Evolutionary conservation across 2,329 filamentous ascomycete genomes (phyloP), one percentile per base, ranked within the genome.

Genomic region (Zymoseptoria crescenta): DNA sequence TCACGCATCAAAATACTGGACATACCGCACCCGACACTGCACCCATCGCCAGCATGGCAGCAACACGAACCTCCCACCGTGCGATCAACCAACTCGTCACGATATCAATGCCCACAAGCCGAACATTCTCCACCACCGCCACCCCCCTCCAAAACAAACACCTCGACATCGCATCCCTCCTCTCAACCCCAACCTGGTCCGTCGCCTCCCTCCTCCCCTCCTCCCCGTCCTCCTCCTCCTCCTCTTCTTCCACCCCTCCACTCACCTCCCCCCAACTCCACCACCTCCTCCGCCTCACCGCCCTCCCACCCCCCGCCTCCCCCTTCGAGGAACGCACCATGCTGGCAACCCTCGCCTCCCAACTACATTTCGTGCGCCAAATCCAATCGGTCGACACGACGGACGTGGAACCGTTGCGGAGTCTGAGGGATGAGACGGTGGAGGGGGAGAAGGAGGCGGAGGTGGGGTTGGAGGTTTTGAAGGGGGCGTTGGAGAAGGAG

Each of bases 281-380:
- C 67, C 93, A 96, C 73, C 85, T 97, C 8, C 86, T 96, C 41
- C 88, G 89, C 19, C 86, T 97, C 48, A 96, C 92, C 3, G 92
- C 93, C 13, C 86, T 99, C 0, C 91, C 93, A 0, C 81, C 81
- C 1, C 91, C 93, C 0, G 75, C 79, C 19, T 79, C 79, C 1
- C 64, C 77, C 1, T 79, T 79, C 55, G 86, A 91, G 67, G 87
- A 96, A 72, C 68, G 77, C 0, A 75, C 79, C 27, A 90, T 96
- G 83, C 81, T 96, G 3, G 71, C 81, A 21, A 92, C 87, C 1
- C 81, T 99, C 1, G 81, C 86, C 56, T 85, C 88, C 30, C 94
- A 99, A 71, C 82, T 99, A 0, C 87, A 88, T 69, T 99, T 99
- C 70, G 91, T 97, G n/a, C 86, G 84, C 62, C 84, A 91, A 62